Evolutionary conservation across 2,329 filamentous ascomycete genomes (phyloP), one percentile per base, ranked within the genome.

Genomic region (Xylariaceae sp.): DNA sequence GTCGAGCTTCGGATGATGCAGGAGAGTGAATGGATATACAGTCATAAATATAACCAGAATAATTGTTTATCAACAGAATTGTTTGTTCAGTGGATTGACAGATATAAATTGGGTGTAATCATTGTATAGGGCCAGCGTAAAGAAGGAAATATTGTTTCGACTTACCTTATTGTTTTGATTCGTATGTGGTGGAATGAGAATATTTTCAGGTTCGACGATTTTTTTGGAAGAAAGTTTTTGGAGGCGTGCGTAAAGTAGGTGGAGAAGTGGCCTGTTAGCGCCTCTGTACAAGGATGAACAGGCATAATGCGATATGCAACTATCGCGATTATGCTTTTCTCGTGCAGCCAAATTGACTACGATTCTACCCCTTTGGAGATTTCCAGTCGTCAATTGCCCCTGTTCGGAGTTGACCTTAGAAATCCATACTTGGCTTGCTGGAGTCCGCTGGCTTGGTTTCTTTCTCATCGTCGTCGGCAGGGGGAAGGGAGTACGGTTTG

Each of bases 401-500:
- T 51, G 30, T 18, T 4, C 34, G 11, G 48, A 30, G 23, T 8
- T n/a, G 51, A n/a, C 59, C 11, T 80, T 70, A 91, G 69, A 95
- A 95, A 55, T 94, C 89, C 53, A 95, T 82, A 65, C 88, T 86
- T 58, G 80, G 79, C 67, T 90, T 90, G 55, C 80, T 81, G 2
- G 81, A 79, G 64, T 81, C 82, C 62, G 73, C 74, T 53, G 82
- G 72, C 44, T 74, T 71, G 56, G 71, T 74, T 34, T 78, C 76
- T 65, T 92, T 90, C 1, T 88, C 90, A n/a, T 64, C 62, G 13
- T 18, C 45, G 57, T 92, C 89, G 47, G 93, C 79, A 0, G 94
- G 94, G 30, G 94, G 94, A 49, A 99, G 78, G 71, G 89, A 94
- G 74, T 92, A 97, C 0, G 92, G 91, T 68, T 88, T 89, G 64